A percentile compares a stretch with the other conserved stretches of the same genome.
phyloP scores from a whole-genome alignment of 176 grass and related monocot genomes.

The barley (Hordeum vulgare) region DNA sequence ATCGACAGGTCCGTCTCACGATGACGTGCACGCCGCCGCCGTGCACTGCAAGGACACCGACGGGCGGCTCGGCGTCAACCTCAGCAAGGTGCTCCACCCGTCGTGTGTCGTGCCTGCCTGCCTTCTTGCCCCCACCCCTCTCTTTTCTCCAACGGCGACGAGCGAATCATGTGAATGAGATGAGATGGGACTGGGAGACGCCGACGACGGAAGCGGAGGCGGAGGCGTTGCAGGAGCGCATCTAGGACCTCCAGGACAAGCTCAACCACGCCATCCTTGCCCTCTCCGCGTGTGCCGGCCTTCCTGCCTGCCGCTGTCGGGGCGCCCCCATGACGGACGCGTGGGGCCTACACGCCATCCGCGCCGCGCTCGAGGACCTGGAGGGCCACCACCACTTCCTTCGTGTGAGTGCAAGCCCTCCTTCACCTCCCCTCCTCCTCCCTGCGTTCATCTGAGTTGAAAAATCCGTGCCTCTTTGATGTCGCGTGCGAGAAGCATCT shows the following conservation, averaged over 20 bases:
- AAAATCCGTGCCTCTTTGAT: neutral
- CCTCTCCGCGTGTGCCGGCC: conserved; percentile 35
- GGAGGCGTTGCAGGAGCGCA: conserved; percentile 52
- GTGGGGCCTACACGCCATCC: conserved; percentile 56
- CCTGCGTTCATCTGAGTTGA: no score
- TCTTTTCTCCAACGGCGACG: no score
- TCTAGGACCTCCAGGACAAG: conserved; percentile 70
- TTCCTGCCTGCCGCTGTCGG: neutral
- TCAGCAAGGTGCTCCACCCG: no score
- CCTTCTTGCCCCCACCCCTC: no score
- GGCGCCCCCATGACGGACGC: conserved; percentile 33
- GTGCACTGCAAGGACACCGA: no score
- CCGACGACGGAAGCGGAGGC: conserved; percentile 21
- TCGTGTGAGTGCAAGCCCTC: no score
- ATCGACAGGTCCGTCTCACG: no score
- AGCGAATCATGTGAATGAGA: no score
- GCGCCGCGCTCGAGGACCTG: conserved; percentile 67
- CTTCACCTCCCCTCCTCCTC: no score
- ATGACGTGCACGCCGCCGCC: no score
- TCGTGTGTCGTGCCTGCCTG: no score
- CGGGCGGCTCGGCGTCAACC: no score
- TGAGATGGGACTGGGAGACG: conserved; percentile 26
- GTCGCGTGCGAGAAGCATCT: neutral
- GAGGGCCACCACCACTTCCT: conserved; percentile 76
- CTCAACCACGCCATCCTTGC: conserved; percentile 56